Conservation (phyloP, 2,329 filamentous ascomycete species). For the Chrysosporium queenslandicum region DNA sequence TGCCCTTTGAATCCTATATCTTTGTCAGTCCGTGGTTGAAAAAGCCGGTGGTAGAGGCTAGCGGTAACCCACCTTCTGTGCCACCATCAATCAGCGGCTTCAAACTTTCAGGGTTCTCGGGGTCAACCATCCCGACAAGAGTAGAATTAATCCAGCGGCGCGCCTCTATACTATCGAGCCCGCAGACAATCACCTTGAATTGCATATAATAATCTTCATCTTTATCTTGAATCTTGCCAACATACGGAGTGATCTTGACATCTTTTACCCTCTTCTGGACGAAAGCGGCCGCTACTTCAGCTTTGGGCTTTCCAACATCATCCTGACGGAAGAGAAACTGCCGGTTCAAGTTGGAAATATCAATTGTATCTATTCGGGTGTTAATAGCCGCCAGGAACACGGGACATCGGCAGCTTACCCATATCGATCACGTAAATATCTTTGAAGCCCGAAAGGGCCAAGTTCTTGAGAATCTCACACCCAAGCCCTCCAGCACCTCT, state of each 20-base stretch:
- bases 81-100: conserved; percentile 95
- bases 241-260: conserved; percentile 87
- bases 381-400: conserved; percentile 15
- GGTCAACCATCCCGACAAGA: conserved; percentile 79
- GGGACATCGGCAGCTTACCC: conserved; percentile 46
- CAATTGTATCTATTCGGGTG: conserved; percentile 67
- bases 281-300: conserved; percentile 82
- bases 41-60: not conserved
- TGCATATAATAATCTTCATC: conserved; percentile 95
- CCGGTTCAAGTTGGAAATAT: conserved; percentile 94
- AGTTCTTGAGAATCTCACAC: conserved; percentile 92
- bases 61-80: conserved; percentile 58
- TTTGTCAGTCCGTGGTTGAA: not conserved
- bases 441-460: conserved; percentile 90
- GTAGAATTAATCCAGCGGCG: conserved; percentile 98
- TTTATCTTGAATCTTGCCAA: conserved; percentile 92
- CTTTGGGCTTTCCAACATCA: conserved; percentile 90
- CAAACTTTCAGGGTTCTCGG: conserved; percentile 67
- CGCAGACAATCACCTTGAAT: conserved; percentile 87
- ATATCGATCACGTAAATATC: conserved; percentile 99
- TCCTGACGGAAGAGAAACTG: conserved; percentile 90
- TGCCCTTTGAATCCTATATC: conserved; percentile 86
- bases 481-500: conserved; percentile 90
- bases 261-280: conserved; percentile 83
- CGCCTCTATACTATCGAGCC: conserved; percentile 92